Base-by-base conservation (phyloP, 768 basidiomycete species). In the Fomitopsis pulvina region DNA sequence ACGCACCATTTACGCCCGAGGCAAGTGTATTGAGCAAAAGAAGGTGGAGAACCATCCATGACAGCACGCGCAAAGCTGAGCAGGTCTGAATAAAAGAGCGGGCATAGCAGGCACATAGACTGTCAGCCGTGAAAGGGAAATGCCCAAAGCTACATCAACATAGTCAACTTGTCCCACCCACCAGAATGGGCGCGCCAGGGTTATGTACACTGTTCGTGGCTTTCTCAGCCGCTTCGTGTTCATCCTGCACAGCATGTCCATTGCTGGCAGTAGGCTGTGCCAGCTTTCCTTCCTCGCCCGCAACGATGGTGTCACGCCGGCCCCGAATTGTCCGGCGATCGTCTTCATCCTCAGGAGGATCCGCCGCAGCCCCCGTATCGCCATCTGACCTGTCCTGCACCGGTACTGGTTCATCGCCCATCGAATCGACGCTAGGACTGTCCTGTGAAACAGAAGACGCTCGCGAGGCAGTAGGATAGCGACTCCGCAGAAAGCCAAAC, bases 401-500 rank as follows among this genome's bases (percentile, higher is more conserved):
- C 14, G 55, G 48, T 16, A 8, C 30, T 8, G 8, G 8, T 8
- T 32, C 30, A 32, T 32, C 16, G 7, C 8, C 30, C 16, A 16
- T 32, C 30, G n/a, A n/a, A n/a, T 32, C 30, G 16, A 46, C 56
- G 58, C 4, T 38, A 37, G 12, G 61, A 46, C 20, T 16, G 30
- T 32, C 30, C 30, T 32, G 30, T 16, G 30, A 16, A 32, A 7
- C 30, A 32, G 30, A 32, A 7, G 30, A 32, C 7, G 56, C 62
- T 20, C 61, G 60, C 45, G 57, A 50, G 44, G 61, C 70, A 18
- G 81, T 77, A 26, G 81, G 75, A 61, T 85, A 76, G 43, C 83
- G 78, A 20, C 74, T 70, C 30, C 84, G 78, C 47, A 82, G 69
- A 61, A 85, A 78, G 34, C 76, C 30, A 62, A 86, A 79, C 25